These are phyloP conservation scores for Climacium dendroides DNA, from an alignment of 225 moss, liverwort and hornwort species.

Conservation along the genomic window DNA sequence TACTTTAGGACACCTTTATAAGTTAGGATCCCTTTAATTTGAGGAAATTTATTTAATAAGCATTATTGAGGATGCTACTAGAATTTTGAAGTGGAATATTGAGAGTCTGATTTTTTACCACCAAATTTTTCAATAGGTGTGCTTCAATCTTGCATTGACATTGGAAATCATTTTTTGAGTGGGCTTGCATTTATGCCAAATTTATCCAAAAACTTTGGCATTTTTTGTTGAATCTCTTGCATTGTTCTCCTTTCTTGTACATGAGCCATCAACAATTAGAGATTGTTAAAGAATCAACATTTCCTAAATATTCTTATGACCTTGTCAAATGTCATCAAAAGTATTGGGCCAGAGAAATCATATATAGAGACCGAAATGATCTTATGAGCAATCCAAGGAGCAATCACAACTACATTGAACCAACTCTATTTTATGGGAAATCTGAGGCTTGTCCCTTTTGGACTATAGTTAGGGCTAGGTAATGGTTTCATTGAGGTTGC, in stretches of 20 bases:
- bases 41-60: too few species aligned
- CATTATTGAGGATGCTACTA: neutral
- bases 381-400: neutral
- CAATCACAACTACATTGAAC: neutral
- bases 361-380: neutral
- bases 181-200: fast-evolving
- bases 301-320: fast-evolving
- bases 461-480: fast-evolving
- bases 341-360: fast-evolving
- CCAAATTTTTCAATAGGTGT: fast-evolving
- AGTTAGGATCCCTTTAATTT: too few species aligned
- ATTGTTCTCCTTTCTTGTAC: fast-evolving
- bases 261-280: neutral
- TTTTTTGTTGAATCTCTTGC: neutral
- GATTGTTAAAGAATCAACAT: neutral
- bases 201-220: neutral
- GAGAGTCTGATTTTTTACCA: fast-evolving
- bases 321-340: neutral
- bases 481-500: fast-evolving
- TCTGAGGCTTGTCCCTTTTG: fast-evolving
- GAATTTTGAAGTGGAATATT: neutral
- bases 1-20: too few species aligned
- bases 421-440: neutral
- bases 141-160: fast-evolving
- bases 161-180: fast-evolving